A percentile compares a stretch with the other conserved stretches of the same genome.
Evolutionary conservation across 441 rosid species (phyloP).

Genomic region (Erysimum cheiri): DNA sequence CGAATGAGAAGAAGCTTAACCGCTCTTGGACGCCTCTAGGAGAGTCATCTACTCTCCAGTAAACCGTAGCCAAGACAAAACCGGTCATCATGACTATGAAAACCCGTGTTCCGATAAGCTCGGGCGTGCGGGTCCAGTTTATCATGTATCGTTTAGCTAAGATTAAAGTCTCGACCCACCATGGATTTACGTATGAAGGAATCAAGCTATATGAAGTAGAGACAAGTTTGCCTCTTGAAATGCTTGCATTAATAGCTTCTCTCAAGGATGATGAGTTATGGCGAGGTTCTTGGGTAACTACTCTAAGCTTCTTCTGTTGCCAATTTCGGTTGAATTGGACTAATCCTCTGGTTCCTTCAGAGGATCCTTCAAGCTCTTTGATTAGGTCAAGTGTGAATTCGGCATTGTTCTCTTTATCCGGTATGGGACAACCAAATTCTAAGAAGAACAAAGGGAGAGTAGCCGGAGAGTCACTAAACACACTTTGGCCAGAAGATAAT

Average conservation of each 20-base stretch:
- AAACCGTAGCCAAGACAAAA: slow-evolving; percentile 55
- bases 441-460: slow-evolving; percentile 60
- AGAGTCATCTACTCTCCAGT: slow-evolving; percentile 50
- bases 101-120: slow-evolving; percentile 44
- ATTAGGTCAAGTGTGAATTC: slow-evolving; percentile 84
- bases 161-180: slow-evolving; percentile 46
- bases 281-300: slow-evolving; percentile 4
- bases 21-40: slow-evolving; percentile 45
- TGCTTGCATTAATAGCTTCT: slow-evolving; percentile 44
- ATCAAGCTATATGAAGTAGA: slow-evolving; percentile 15
- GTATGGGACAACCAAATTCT: slow-evolving; percentile 70
- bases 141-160: slow-evolving; percentile 49
- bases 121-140: slow-evolving; percentile 54
- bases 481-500: slow-evolving; percentile 72
- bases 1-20: slow-evolving; percentile 39
- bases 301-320: slow-evolving; percentile 25
- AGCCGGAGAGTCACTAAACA: slow-evolving; percentile 66
- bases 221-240: slow-evolving; percentile 45
- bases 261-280: slow-evolving; percentile 29
- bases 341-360: slow-evolving; percentile 59
- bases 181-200: slow-evolving; percentile 50
- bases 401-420: slow-evolving; percentile 70
- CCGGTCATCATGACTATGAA: slow-evolving; percentile 48
- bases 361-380: slow-evolving; percentile 75
- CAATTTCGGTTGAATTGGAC: slow-evolving; percentile 55